Percentiles rank a stretch among this genome's conserved stretches.
These are phyloP conservation scores for Nitzschia palea DNA, from an alignment of 108 stramenopile genomes.

Conservation along the genomic window DNA sequence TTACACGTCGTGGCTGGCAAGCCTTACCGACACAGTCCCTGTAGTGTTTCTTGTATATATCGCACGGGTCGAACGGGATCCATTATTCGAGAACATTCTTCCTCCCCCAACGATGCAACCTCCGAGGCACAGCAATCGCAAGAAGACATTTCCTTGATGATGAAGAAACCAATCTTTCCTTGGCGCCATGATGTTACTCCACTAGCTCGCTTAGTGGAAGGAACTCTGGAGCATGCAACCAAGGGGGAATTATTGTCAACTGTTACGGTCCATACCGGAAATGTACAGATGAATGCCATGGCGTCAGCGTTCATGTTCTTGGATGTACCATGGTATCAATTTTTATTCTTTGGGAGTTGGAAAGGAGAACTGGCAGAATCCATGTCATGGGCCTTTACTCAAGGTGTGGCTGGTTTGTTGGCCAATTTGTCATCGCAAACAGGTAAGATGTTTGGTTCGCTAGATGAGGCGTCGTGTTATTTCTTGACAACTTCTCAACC, in stretches of 20 bases:
- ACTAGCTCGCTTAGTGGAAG: constrained; percentile 22
- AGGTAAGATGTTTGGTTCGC: background rate
- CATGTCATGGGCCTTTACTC: constrained; percentile 23
- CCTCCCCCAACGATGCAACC: no score
- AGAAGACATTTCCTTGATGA: no score
- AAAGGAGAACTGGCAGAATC: constrained; percentile 31
- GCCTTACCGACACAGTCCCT: no score
- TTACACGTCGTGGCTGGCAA: no score
- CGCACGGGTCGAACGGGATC: no score
- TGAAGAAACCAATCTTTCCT: constrained; percentile 15
- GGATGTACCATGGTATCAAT: constrained; percentile 20
- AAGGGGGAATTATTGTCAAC: constrained; percentile 18
- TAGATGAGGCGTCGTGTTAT: no score
- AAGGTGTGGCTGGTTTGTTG: constrained; percentile 15
- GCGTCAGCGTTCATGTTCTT: constrained; percentile 29
- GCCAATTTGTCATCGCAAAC: constrained; percentile 3
- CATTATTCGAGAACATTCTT: no score
- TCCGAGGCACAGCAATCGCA: no score
- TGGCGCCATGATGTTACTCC: constrained; percentile 25
- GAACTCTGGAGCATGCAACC: constrained; percentile 16
- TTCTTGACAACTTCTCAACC: no score
- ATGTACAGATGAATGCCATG: constrained; percentile 17
- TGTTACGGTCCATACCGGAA: constrained; percentile 2
- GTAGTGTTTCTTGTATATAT: no score
- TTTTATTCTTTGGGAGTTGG: constrained; percentile 20